phyloP scores from a whole-genome alignment of 805 yeast genomes.

The Kluyveromyces nonfermentans region DNA sequence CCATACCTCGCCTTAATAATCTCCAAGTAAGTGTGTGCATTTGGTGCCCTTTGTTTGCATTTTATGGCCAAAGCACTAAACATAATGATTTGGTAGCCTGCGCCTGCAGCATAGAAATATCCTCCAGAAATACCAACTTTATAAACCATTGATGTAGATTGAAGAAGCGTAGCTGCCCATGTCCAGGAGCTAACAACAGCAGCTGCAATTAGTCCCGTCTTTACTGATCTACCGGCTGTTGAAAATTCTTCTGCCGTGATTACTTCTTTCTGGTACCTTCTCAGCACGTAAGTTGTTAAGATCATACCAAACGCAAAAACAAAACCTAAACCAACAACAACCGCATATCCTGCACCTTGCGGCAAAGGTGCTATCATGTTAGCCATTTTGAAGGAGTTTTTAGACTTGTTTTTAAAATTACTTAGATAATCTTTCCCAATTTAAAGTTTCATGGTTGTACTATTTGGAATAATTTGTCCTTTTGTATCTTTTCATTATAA shows the following conservation, averaged over 20 bases:
- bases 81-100: slow-evolving; percentile 76
- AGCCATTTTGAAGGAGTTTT: slow-evolving; percentile 8
- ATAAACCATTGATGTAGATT: slow-evolving; percentile 72
- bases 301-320: slow-evolving; percentile 76
- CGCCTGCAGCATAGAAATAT: slow-evolving; percentile 84
- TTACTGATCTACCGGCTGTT: slow-evolving; percentile 85
- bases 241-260: slow-evolving; percentile 91
- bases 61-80: slow-evolving; percentile 84
- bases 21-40: slow-evolving; percentile 86
- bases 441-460: too few species aligned
- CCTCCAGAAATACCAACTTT: slow-evolving; percentile 73
- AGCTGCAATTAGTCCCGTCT: slow-evolving; percentile 74
- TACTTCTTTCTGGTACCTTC: slow-evolving; percentile 74
- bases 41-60: slow-evolving; percentile 82
- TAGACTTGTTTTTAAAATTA: too few species aligned
- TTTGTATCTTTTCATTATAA: too few species aligned
- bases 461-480: too few species aligned
- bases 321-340: slow-evolving; percentile 80
- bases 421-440: too few species aligned
- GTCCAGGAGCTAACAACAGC: slow-evolving; percentile 96
- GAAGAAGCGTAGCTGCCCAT: slow-evolving; percentile 74
- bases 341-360: slow-evolving; percentile 81
- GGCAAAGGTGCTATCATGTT: slow-evolving; percentile 36
- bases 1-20: slow-evolving; percentile 79
- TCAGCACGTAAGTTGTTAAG: slow-evolving; percentile 55